Percentiles rank a stretch among this genome's conserved stretches.
Conservation (phyloP, 179 eudicot species). For the Beta lomatogona region DNA sequence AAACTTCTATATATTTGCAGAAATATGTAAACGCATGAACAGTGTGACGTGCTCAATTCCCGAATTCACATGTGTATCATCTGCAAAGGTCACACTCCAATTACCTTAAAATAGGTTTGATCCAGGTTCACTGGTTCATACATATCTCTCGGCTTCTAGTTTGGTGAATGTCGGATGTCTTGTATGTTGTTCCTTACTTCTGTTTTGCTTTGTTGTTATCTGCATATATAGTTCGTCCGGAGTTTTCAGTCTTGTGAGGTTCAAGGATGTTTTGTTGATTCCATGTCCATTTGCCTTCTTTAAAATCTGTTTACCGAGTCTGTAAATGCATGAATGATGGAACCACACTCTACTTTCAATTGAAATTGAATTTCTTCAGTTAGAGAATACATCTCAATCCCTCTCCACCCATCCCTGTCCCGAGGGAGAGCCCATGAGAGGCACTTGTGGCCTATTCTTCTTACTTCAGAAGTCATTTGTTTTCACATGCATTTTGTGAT, state of each 20-base stretch:
- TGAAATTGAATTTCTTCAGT: neutral
- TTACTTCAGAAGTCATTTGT: neutral
- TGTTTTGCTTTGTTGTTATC: slow-evolving; percentile 7
- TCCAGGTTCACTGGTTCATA: slow-evolving; percentile 8
- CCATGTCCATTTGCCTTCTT: neutral
- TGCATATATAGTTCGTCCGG: neutral
- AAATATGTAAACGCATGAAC: slow-evolving; percentile 78
- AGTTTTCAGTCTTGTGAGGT: neutral
- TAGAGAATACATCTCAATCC: neutral
- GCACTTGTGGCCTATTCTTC: neutral
- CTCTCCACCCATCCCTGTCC: neutral
- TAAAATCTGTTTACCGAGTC: neutral
- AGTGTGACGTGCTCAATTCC: slow-evolving; percentile 81
- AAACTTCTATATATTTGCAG: slow-evolving; percentile 44
- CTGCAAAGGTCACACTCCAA: slow-evolving; percentile 70
- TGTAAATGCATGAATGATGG: neutral
- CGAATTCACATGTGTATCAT: slow-evolving; percentile 88
- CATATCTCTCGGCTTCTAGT: neutral
- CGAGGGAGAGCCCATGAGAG: neutral
- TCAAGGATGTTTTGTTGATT: neutral
- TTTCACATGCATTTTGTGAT: neutral
- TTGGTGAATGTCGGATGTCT: neutral
- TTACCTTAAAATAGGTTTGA: slow-evolving; percentile 21
- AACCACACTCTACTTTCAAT: neutral
- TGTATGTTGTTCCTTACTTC: neutral